phyloP scores from a whole-genome alignment of 2,329 filamentous ascomycete genomes.

The Pseudophaeomoniella oleicola region DNA sequence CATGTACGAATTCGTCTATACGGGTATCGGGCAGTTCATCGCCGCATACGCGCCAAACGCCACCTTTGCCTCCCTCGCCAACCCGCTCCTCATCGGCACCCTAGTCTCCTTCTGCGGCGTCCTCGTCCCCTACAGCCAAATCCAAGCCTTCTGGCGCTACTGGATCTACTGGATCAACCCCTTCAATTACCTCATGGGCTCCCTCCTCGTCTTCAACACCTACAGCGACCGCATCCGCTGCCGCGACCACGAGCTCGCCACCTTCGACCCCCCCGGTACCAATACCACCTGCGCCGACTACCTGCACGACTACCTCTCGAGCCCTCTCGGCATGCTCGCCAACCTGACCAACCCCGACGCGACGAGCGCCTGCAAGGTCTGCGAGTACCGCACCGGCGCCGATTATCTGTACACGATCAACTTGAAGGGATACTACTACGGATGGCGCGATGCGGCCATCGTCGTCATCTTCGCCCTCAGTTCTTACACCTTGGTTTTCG shows the following conservation, averaged over 20 bases:
- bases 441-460: constrained; percentile 52
- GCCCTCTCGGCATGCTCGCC: constrained; percentile 26
- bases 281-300: constrained; percentile 52
- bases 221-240: constrained; percentile 36
- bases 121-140: constrained; percentile 45
- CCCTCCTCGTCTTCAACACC: constrained; percentile 37
- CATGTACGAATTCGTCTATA: constrained; percentile 59
- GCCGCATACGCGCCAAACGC: constrained; percentile 56
- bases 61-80: constrained; percentile 57
- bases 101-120: constrained; percentile 59
- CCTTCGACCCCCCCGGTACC: constrained; percentile 26
- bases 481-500: constrained; percentile 36
- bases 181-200: constrained; percentile 47
- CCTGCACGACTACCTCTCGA: constrained; percentile 23
- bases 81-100: constrained; percentile 61
- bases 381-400: constrained; percentile 41
- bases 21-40: constrained; percentile 63
- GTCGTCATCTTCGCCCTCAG: constrained; percentile 40
- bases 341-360: constrained; percentile 48
- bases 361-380: constrained; percentile 42
- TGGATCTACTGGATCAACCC: constrained; percentile 49
- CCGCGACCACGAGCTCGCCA: constrained; percentile 31
- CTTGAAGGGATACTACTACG: constrained; percentile 45
- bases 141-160: constrained; percentile 55
- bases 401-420: constrained; percentile 49